Conservation (phyloP, 805 yeast species). For the Kazachstania taianensis region DNA sequence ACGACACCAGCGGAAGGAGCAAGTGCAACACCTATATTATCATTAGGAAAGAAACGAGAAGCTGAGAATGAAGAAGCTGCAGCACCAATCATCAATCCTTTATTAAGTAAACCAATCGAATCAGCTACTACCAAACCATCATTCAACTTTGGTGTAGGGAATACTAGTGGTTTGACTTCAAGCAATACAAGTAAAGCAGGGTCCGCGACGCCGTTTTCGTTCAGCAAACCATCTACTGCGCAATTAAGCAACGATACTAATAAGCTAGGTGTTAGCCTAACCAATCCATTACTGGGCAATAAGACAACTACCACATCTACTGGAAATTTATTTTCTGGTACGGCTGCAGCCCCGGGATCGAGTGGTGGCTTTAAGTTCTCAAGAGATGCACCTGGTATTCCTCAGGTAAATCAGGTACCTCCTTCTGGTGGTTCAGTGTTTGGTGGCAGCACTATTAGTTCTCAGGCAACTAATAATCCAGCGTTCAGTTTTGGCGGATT, state of each 20-base stretch:
- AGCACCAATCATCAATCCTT: slow-evolving; percentile 1
- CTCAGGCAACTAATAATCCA: too few species aligned
- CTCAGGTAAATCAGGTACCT: neutral
- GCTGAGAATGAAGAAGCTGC: neutral
- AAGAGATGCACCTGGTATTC: too few species aligned
- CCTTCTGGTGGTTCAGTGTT: neutral
- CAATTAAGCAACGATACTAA: slow-evolving; percentile 2
- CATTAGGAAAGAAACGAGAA: neutral
- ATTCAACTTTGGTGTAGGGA: slow-evolving; percentile 4
- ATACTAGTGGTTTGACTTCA: neutral
- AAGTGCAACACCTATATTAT: neutral
- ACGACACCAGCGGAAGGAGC: neutral
- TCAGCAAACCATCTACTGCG: slow-evolving; percentile 1
- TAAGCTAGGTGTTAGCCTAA: slow-evolving; percentile 3
- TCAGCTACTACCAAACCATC: slow-evolving; percentile 1
- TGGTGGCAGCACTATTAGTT: slow-evolving; percentile 1
- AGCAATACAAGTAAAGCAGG: too few species aligned
- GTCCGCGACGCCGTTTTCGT: slow-evolving; percentile 1
- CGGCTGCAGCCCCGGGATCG: slow-evolving; percentile 3
- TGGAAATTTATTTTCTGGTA: slow-evolving; percentile 4
- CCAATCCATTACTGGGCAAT: slow-evolving; percentile 5
- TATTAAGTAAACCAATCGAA: slow-evolving; percentile 2
- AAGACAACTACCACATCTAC: neutral
- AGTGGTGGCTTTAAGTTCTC: slow-evolving; percentile 1
- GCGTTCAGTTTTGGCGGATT: slow-evolving; percentile 1